phyloP scores from a whole-genome alignment of 257 asterid species.

The Gardenia jasminoides region DNA sequence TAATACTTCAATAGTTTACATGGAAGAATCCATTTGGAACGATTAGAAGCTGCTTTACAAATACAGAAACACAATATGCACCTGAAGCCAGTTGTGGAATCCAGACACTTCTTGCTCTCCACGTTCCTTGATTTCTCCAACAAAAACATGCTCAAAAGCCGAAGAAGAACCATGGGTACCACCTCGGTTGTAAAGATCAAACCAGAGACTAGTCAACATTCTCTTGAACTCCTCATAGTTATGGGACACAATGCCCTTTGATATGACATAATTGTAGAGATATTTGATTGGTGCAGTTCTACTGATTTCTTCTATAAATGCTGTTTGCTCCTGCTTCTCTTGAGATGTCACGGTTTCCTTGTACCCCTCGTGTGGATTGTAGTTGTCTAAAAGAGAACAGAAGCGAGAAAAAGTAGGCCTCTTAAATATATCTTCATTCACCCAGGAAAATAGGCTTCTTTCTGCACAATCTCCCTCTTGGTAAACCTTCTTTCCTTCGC shows the following conservation, averaged over 20 bases:
- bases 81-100: slow-evolving; percentile 99
- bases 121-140: slow-evolving; percentile 83
- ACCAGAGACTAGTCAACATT: slow-evolving; percentile 72
- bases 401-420: slow-evolving; percentile 78
- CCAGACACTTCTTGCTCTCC: slow-evolving; percentile 87
- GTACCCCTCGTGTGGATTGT: slow-evolving; percentile 79
- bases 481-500: slow-evolving; percentile 85
- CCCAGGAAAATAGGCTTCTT: slow-evolving; percentile 75
- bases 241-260: slow-evolving; percentile 51
- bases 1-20: not conserved
- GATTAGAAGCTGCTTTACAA: not conserved
- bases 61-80: slow-evolving; percentile 21
- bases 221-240: slow-evolving; percentile 61
- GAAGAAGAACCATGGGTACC: slow-evolving; percentile 84
- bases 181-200: slow-evolving; percentile 83
- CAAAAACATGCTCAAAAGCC: slow-evolving; percentile 99
- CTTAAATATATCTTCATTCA: slow-evolving; percentile 58
- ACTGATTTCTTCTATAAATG: slow-evolving; percentile 89
- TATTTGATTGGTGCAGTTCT: slow-evolving; percentile 88
- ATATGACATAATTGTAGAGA: slow-evolving; percentile 67
- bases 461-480: slow-evolving; percentile 73
- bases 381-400: slow-evolving; percentile 89
- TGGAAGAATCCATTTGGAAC: not conserved
- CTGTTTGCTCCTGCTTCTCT: slow-evolving; percentile 80
- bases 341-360: slow-evolving; percentile 78